Base-by-base conservation (phyloP, 2,329 filamentous ascomycete species). In the Xenosphaeropsis pyriputrescens region DNA sequence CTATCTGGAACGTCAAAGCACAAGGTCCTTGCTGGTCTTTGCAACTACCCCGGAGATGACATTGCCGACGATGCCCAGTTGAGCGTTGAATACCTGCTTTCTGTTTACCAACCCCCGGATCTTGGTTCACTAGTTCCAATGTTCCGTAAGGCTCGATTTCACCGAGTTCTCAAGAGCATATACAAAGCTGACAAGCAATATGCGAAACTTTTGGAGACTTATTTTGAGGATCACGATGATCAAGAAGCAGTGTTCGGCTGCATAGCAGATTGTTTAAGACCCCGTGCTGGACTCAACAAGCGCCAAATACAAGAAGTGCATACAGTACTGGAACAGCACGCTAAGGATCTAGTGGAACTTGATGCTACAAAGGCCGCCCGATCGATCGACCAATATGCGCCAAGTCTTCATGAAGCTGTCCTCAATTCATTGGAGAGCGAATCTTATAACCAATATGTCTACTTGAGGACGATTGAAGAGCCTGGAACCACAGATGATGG, bases 21-120 rank as follows among this genome's bases (percentile, higher is more conserved):
- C 41, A 78, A 77, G 41, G 79, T 95, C 8, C 67, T 98, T 18
- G 67, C 75, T 29, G 81, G 86, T 2, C 68, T 98, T 4, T 98
- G 91, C 62, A 73, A 79, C 42, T 94, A 86, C 47, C 86, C 88
- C 0, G 79, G 77, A 2, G 64, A 72, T 9, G 82, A 89, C 42
- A 70, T 96, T 49, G 79, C 79, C 4, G 89, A 95, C 38, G 91
- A 98, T 57, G 93, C 89, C 33, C 88, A 98, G 58, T 70, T 98
- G n/a, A 98, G 91, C 53, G 82, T 84, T 1, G 91, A 98, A 59
- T 98, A 98, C 55, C 64, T 98, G 1, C 66, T 98, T 15, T 96
- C 93, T 0, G 75, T 91, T 5, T 95, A 96, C 53, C 86, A 91
- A 39, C 91, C 93, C 13, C 77, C 89, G 3, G 82, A 94, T 52